These are phyloP conservation scores for Silene vulgaris DNA, from an alignment of 179 eudicot genomes.

Conservation along the genomic window DNA sequence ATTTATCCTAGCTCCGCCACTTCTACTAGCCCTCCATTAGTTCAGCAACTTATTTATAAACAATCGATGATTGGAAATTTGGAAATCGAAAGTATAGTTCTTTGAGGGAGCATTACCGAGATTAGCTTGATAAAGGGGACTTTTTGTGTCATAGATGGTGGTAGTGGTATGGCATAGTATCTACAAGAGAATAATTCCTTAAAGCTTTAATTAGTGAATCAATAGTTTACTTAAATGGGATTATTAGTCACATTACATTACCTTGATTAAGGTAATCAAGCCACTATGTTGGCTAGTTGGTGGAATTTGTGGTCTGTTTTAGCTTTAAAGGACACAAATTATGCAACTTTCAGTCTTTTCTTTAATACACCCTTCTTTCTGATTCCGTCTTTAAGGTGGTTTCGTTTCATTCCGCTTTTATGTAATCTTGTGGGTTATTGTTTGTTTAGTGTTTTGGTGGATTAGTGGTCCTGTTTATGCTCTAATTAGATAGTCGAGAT, in stretches of 20 bases:
- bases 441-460: neutral
- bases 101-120: neutral
- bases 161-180: too few relatives aligned
- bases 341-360: neutral
- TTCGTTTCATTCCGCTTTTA: neutral
- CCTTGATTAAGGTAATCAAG: conserved; percentile 15
- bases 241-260: conserved; percentile 23
- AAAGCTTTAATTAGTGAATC: neutral
- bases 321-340: conserved; percentile 11
- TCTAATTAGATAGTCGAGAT: neutral
- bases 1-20: too few relatives aligned
- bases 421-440: conserved; percentile 10
- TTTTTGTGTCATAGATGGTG: neutral
- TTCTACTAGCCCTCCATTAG: too few relatives aligned
- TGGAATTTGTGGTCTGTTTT: conserved; percentile 22
- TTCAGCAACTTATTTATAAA: too few relatives aligned
- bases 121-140: neutral
- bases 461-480: conserved; percentile 17
- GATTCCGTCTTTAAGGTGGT: conserved; percentile 16
- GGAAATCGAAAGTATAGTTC: neutral
- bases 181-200: neutral
- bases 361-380: conserved; percentile 12
- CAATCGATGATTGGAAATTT: neutral
- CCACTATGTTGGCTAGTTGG: conserved; percentile 4
- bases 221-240: conserved; percentile 6